These are phyloP conservation scores for Cicer cuneatum DNA, from an alignment of 306 rosid genomes.

Conservation along the genomic window DNA sequence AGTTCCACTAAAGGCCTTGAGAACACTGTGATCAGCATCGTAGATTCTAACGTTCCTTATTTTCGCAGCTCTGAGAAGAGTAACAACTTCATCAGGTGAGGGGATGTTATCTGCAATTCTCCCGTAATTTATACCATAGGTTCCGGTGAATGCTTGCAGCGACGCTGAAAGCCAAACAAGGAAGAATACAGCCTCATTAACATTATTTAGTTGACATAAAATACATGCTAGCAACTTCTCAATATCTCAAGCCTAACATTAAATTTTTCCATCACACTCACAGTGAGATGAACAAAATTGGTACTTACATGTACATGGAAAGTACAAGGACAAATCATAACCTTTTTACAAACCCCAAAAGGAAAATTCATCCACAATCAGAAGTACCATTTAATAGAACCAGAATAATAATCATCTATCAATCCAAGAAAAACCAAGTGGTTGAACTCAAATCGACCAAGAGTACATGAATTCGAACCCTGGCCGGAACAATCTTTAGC, in stretches of 20 bases:
- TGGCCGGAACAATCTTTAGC: no score
- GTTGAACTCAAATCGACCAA: no score
- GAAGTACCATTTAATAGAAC: conserved; percentile 36
- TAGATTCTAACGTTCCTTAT: conserved; percentile 84
- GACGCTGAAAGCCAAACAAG: conserved; percentile 52
- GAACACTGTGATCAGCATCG: conserved; percentile 89
- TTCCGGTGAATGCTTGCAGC: conserved; percentile 84
- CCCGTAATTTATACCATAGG: conserved; percentile 94
- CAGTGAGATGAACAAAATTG: conserved; percentile 13
- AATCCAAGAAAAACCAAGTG: no score
- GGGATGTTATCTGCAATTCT: conserved; percentile 89
- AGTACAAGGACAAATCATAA: conserved; percentile 32
- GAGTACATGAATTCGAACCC: no score
- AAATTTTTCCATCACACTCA: not conserved
- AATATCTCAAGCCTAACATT: conserved; percentile 9
- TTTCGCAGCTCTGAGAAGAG: conserved; percentile 86
- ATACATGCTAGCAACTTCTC: conserved; percentile 23
- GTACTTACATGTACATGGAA: conserved; percentile 26
- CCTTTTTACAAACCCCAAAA: conserved; percentile 16
- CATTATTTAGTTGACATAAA: conserved; percentile 36
- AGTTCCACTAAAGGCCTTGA: conserved; percentile 81
- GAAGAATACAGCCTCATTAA: conserved; percentile 44
- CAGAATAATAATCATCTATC: conserved; percentile 24
- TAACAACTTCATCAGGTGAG: conserved; percentile 83
- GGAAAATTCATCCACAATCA: conserved; percentile 10